Evolutionary conservation across 2,329 filamentous ascomycete genomes (phyloP), one percentile per base, ranked within the genome.

Genomic region (Neofusicoccum kwambonambiense): DNA sequence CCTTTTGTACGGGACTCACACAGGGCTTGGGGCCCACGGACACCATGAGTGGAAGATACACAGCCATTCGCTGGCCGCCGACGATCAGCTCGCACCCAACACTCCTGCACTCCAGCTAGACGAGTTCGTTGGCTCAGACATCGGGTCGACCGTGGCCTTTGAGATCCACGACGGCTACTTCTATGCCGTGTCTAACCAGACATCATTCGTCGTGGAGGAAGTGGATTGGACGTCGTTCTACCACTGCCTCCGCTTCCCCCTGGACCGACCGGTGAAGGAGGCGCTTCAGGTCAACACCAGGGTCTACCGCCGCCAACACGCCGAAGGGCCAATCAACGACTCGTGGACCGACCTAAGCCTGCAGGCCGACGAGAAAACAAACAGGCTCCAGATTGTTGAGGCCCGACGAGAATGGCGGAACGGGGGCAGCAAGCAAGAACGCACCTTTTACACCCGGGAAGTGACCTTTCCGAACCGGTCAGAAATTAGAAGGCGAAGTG

Each of bases 261-360:
- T 91, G 11, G 70, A 79, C 37, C 73, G 78, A 2, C 80, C 82
- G n/a, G 75, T 77, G 34, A 70, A 73, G 8, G 73, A 73, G 1
- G 73, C 70, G 7, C 68, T 81, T n/a, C 77, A 83, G 67, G 77
- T 79, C n/a, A 81, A 82, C 63, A 70, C 74, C 49, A 77, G 79
- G 19, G 82, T 89, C 50, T 92, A 88, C 84, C 82, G 90, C 7
- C 84, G 90, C 15, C 82, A 89, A 57, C 87, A 91, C 69, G 79
- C 78, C 34, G 90, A 93, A 73, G 90, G 90, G 0, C 85, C 89
- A 0, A 87, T 92, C 15, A 89, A 93, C 68, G 88, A 92, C 69
- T 84, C 89, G 2, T 93, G 90, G 90, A 89, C 86, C 0, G 85
- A 87, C 65, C 77, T 93, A 3, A 83, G 83, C 3, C 78, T 93